Conservation (phyloP, 176 grass and related monocot species). For the Thinopyrum elongatum region DNA sequence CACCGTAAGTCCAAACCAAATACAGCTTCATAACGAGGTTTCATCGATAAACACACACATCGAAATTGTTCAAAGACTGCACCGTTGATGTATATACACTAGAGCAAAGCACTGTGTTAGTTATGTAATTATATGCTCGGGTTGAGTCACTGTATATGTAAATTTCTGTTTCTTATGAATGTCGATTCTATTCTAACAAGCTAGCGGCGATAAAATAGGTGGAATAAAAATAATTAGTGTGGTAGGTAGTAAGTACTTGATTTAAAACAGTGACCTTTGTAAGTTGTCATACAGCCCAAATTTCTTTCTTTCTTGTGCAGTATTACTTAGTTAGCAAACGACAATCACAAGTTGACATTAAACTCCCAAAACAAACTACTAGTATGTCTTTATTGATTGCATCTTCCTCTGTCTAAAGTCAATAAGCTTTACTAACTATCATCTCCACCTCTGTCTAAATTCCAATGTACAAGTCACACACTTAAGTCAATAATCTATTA, state of each 20-base stretch:
- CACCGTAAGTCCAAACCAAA: slow-evolving; percentile 9
- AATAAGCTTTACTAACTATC: background rate
- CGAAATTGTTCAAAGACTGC: background rate
- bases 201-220: background rate
- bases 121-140: background rate
- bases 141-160: too few relatives aligned
- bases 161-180: background rate
- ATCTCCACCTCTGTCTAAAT: background rate
- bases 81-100: background rate
- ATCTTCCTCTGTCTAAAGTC: too few relatives aligned
- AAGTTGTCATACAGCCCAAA: background rate
- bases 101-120: background rate
- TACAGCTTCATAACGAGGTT: background rate
- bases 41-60: background rate
- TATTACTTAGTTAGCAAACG: background rate
- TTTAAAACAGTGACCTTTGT: background rate
- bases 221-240: too few relatives aligned
- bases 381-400: background rate
- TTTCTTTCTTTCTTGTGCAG: background rate
- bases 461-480: slow-evolving; percentile 1
- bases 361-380: background rate
- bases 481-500: background rate
- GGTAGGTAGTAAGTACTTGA: too few relatives aligned
- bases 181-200: background rate
- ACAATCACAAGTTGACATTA: background rate